These are phyloP conservation scores for Sporobolomyces phaffii DNA, from an alignment of 768 basidiomycete species.

Conservation along the genomic window DNA sequence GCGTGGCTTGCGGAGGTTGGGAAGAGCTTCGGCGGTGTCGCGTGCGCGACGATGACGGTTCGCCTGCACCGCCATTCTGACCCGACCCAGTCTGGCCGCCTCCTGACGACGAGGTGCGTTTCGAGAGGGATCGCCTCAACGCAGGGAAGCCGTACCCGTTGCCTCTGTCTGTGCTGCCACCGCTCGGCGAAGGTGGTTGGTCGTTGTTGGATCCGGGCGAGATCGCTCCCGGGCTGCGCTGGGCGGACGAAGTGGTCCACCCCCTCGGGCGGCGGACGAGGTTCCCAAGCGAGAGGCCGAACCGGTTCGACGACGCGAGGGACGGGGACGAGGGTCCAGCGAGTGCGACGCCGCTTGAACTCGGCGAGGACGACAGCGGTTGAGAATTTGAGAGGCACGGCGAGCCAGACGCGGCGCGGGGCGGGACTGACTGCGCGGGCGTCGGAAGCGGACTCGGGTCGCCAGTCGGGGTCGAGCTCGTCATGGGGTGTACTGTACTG, in stretches of 20 bases:
- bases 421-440: neutral
- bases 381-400: neutral
- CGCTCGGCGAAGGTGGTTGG: conserved; percentile 23
- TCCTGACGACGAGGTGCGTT: neutral
- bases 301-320: conserved; percentile 22
- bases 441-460: conserved; percentile 8
- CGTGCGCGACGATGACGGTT: neutral
- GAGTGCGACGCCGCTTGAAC: neutral
- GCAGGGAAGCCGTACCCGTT: conserved; percentile 37
- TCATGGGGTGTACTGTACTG: no score
- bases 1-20: conserved; percentile 18
- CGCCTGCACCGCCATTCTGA: neutral
- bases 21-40: conserved; percentile 26
- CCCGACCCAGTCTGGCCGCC: neutral
- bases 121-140: conserved; percentile 26
- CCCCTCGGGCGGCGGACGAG: conserved; percentile 34
- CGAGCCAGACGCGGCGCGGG: no score
- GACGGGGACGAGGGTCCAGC: conserved; percentile 4
- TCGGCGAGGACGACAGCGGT: conserved; percentile 1
- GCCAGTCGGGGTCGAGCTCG: no score
- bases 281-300: conserved; percentile 31
- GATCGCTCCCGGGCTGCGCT: conserved; percentile 15
- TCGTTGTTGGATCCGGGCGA: conserved; percentile 14
- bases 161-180: neutral
- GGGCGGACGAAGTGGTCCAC: conserved; percentile 17